Base-by-base conservation (phyloP, 345 rosid genomes). In the Dipteronia dyeriana region DNA sequence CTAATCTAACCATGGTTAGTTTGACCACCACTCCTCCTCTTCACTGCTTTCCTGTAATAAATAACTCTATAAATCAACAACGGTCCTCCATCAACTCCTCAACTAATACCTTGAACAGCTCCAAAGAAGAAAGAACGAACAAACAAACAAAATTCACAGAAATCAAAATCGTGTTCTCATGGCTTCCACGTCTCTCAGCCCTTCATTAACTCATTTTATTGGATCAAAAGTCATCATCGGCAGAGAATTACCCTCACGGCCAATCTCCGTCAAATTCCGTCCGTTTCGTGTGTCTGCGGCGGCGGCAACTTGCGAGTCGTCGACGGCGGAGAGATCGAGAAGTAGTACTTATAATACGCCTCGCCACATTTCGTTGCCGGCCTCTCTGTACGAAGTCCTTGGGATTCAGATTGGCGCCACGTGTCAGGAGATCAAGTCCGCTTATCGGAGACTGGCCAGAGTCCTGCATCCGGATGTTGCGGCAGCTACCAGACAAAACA, bases 401-500 rank as follows among this genome's bases (percentile, higher is more conserved):
- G 94, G 94, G 59, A 78, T 91, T 68, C 87, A 77, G 76, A 66
- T 10, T 54, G 90, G 88, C 10, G 94, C 97, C 76, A 77, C 87
- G 39, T 75, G 78, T 70, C 86, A 79, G 70, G 97, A 91, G 66
- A 88, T 91, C 82, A 91, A 90, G 80, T 16, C 90, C 14, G 94
- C 97, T 47, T 91, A 91, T 79, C 65, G 97, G 79, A 79, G 75
- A 76, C 54, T 91, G 70, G 94, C 94, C 9, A 82, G 97, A 61
- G 79, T 79, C 9, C 72, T 88, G 66, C 97, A 91, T 71, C 97
- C 97, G 9, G 97, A 91, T 56, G 92, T 84, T 5, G 87, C 87
- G 5, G 78, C 83, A 7, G 63, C 23, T 41, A 41, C 45, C 45
- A 41, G 45, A 7, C 45, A 41, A 41, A 41, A 7, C 26, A 41